Percentiles rank a stretch among this genome's conserved stretches.
phyloP scores from a whole-genome alignment of 371 early-diverging fungal species.

The Mucor mucedo region DNA sequence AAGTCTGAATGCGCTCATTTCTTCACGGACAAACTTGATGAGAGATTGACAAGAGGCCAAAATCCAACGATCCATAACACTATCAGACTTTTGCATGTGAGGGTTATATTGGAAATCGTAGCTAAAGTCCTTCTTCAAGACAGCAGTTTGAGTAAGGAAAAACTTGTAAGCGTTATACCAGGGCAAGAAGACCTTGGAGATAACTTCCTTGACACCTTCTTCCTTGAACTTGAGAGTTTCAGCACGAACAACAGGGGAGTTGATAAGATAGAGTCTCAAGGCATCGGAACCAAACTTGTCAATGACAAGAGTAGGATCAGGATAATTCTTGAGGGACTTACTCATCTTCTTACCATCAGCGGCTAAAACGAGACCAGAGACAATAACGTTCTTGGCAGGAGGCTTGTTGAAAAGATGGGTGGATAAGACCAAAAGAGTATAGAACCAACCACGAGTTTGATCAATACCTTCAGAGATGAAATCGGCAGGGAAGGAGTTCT shows the following conservation, averaged over 20 bases:
- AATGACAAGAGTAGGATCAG: slow-evolving; percentile 92
- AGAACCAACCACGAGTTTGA: slow-evolving; percentile 99
- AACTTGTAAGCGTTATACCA: slow-evolving; percentile 99
- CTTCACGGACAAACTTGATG: slow-evolving; percentile 88
- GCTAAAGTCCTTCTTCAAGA: slow-evolving; percentile 88
- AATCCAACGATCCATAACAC: slow-evolving; percentile 99
- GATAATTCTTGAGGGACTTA: slow-evolving; percentile 99
- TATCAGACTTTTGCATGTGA: slow-evolving; percentile 72
- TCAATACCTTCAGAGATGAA: slow-evolving; percentile 99
- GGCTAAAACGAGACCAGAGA: slow-evolving; percentile 99
- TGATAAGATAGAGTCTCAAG: slow-evolving; percentile 97
- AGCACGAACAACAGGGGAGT: slow-evolving; percentile 99
- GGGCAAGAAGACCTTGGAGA: slow-evolving; percentile 96
- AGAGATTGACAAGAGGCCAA: slow-evolving; percentile 93
- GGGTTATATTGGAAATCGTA: slow-evolving; percentile 80
- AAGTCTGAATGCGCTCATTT: slow-evolving; percentile 96
- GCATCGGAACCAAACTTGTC: slow-evolving; percentile 98
- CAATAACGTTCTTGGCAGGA: slow-evolving; percentile 99
- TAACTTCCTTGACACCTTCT: slow-evolving; percentile 97
- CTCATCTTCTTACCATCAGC: slow-evolving; percentile 99
- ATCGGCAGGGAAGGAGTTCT: slow-evolving; percentile 97
- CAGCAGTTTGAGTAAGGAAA: slow-evolving; percentile 89
- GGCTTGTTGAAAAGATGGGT: slow-evolving; percentile 98
- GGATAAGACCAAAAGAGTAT: slow-evolving; percentile 98
- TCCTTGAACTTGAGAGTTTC: slow-evolving; percentile 98